phyloP scores from a whole-genome alignment of 352 stramenopile species.

The Blastocystis sp. region DNA sequence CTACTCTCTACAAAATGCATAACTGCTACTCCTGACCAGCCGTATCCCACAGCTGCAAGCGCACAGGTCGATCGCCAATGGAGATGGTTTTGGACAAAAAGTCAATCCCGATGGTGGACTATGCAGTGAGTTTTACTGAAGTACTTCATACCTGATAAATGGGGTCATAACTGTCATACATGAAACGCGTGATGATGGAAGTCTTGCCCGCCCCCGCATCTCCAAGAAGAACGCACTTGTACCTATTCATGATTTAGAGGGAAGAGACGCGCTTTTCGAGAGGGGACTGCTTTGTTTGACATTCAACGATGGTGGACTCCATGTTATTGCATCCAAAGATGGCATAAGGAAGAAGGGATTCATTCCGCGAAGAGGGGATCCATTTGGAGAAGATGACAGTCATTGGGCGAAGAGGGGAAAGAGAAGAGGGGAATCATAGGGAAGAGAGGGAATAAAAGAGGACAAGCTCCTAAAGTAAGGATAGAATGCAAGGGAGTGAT shows the following conservation, averaged over 20 bases:
- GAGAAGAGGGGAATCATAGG: too few species aligned
- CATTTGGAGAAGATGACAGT: too few species aligned
- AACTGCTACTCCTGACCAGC: slow-evolving; percentile 63
- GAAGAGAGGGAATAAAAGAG: too few species aligned
- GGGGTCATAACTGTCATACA: slow-evolving; percentile 94
- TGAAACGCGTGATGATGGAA: slow-evolving; percentile 99
- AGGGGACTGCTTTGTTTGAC: neutral
- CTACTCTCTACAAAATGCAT: neutral
- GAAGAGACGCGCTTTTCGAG: slow-evolving; percentile 2
- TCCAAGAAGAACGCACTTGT: slow-evolving; percentile 82
- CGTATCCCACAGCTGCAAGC: slow-evolving; percentile 66
- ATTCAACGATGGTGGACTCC: neutral
- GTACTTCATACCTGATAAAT: slow-evolving; percentile 81
- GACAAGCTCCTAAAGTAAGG: too few species aligned
- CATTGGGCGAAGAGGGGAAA: too few species aligned
- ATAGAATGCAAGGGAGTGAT: too few species aligned
- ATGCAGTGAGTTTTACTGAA: neutral
- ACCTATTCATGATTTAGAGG: neutral
- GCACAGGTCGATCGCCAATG: slow-evolving; percentile 15
- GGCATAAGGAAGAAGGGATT: neutral
- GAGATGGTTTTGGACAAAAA: slow-evolving; percentile 67
- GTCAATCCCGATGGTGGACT: slow-evolving; percentile 68
- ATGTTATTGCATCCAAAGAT: neutral
- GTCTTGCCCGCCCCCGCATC: slow-evolving; percentile 98
- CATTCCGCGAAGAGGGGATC: neutral